Evolutionary conservation across 148 eudicot genomes (phyloP).

Genomic region (Nyssa sinensis): DNA sequence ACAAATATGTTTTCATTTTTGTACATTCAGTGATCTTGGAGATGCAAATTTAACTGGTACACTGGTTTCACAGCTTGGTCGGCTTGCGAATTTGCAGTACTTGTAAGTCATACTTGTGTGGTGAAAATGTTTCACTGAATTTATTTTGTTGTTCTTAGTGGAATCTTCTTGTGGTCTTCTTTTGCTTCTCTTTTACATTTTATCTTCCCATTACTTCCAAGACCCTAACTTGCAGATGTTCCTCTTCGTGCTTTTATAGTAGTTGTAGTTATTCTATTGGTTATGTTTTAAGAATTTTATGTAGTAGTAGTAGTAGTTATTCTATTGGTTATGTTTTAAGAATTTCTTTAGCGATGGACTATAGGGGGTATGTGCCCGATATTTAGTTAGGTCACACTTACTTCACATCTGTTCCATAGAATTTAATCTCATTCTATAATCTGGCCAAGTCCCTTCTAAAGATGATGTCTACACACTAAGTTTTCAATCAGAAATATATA

Average conservation of each 20-base stretch:
- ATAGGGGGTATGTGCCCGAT: not conserved
- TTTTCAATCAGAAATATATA: not conserved
- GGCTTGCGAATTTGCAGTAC: slow-evolving; percentile 65
- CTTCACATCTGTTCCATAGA: not conserved
- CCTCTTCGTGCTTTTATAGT: too few relatives aligned
- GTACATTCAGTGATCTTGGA: slow-evolving; percentile 70
- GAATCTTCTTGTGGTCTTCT: not conserved
- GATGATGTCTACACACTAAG: not conserved
- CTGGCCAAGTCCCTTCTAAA: not conserved
- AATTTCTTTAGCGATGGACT: not conserved
- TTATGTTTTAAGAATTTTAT: too few relatives aligned
- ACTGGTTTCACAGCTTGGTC: slow-evolving; percentile 78
- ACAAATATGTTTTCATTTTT: slow-evolving; percentile 4
- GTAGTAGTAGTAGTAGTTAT: too few relatives aligned
- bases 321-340: not conserved
- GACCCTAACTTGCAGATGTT: not conserved
- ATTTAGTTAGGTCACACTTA: not conserved
- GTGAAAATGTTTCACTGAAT: not conserved
- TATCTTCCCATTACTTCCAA: not conserved
- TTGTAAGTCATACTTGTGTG: slow-evolving; percentile 58
- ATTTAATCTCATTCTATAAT: not conserved
- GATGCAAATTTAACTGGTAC: slow-evolving; percentile 71
- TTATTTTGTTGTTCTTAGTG: not conserved
- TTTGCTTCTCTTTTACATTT: not conserved
- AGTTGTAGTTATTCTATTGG: too few relatives aligned